Base-by-base conservation (phyloP, 164 flowering plant species). In the Houttuynia cordata region DNA sequence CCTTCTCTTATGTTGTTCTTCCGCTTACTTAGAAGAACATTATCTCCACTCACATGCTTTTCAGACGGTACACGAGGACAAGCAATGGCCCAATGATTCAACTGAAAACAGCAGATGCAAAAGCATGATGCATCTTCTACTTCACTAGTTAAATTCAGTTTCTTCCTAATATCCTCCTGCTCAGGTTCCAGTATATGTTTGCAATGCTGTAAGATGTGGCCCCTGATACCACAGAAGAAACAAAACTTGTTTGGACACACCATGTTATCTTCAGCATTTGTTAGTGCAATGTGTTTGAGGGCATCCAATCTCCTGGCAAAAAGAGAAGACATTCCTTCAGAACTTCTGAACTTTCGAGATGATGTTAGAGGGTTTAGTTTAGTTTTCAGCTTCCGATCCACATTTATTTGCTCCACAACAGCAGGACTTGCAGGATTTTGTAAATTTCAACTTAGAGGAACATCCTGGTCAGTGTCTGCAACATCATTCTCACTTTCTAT, bases 291-390 rank as follows among this genome's bases (percentile, higher is more conserved):
- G 68, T 78, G 72, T 64, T 70, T 86, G 63, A 86, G 70, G 17
- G 89, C 84, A 71, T 84, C 88, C 77, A 85, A 61, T 70, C 86
- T 82, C 75, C 80, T 76, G 12, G 90, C 84, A 70, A 83, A 83
- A 15, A 73, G 59, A 61, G 96, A 86, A 57, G 87, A 81, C 78
- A 81, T 73, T 51, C 74, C 84, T 71, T 82, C 91, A 49, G 80
- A 75, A 41, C 63, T 73, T 68, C 66, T 71, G 19, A 71, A 61
- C 66, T 68, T 64, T 59, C 71, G 63, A 5, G 75, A 74, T 63
- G 75, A 66, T 53, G 54, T 51, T 53, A 70, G 61, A 17, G 79
- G 64, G 30, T 67, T 68, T 58, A 73, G 19, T 21, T 72, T 71
- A 51, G 53, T 50, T 7, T 42, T 53, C 45, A 68, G 54, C 23